Base-by-base conservation (phyloP, 345 rosid species). In the Rhodamnia argentea region DNA sequence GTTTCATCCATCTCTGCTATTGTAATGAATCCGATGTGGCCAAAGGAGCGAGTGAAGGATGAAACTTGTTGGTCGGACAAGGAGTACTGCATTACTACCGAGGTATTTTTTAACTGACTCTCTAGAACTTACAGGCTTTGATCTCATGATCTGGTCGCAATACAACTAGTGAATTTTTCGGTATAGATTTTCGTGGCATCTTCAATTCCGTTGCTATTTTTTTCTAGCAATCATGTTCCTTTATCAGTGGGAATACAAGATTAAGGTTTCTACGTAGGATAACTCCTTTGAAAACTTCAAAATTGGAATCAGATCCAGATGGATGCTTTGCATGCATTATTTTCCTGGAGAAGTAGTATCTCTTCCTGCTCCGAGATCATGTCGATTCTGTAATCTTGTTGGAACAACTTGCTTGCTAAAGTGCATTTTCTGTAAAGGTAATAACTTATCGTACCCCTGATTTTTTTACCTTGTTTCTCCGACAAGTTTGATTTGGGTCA, bases 11-110 rank as follows among this genome's bases (percentile, higher is more conserved):
- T 42, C 55, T 87, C 82, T 53, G 89, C 90, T 29, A 56, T 87
- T 52, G 13, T 51, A 50, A 32, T 85, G 55, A 89, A 85, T 83
- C 89, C 91, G 23, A 62, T 58, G 13, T 89, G 92, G 89, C 88
- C 90, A 1, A 86, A 88, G 86, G 88, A 82, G 54, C 64, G n/a
- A 55, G 82, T 37, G 44, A 87, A 83, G 89, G 88, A 89, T 29
- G 91, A 91, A 84, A 84, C 88, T 29, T 91, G 83, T 26, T 91
- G 91, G 91, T 88, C 89, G 22, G 89, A 89, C 87, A 27, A 83
- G 85, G 91, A 91, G 44, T 83, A 82, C 27, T 90, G 89, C 85
- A 64, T 81, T 40, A 44, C 83, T 8, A 87, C 56, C 29, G 13
- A 85, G 87, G 91, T 86, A 32, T 62, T 42, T 60, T 60, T 37